A percentile compares a stretch with the other conserved stretches of the same genome.
Conservation (phyloP, 139 green algal species). For the Chlorella sp. region DNA sequence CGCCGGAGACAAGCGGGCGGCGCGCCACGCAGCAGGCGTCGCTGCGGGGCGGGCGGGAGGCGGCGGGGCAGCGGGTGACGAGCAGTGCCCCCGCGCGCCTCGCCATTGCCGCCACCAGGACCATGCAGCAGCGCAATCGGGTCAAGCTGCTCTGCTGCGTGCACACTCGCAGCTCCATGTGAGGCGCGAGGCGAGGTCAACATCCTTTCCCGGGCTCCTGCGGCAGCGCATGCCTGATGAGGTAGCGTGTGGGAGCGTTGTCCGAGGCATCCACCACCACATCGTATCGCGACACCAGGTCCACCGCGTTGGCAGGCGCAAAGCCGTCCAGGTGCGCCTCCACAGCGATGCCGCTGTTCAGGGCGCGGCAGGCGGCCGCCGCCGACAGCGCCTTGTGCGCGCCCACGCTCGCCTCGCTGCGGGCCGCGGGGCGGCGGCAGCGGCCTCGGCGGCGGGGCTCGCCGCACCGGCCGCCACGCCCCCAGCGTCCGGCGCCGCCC, state of each 20-base stretch:
- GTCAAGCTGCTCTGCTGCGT: too few species aligned
- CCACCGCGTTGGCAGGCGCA: slow-evolving; percentile 67
- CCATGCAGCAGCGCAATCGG: too few species aligned
- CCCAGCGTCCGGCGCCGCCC: too few species aligned
- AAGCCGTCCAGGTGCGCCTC: slow-evolving; percentile 66
- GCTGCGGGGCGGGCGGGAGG: too few species aligned
- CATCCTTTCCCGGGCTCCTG: too few species aligned
- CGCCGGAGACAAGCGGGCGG: slow-evolving; percentile 86
- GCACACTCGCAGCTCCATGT: too few species aligned
- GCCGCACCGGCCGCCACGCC: too few species aligned
- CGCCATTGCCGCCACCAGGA: too few species aligned
- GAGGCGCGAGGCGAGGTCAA: too few species aligned
- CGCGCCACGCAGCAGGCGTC: slow-evolving; percentile 76
- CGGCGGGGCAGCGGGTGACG: too few species aligned
- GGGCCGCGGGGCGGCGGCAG: background rate
- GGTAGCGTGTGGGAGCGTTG: slow-evolving; percentile 93
- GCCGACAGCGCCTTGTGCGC: slow-evolving; percentile 83
- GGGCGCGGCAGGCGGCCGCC: slow-evolving; percentile 41
- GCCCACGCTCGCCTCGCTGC: slow-evolving; percentile 64
- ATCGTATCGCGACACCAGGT: slow-evolving; percentile 77
- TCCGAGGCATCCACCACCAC: slow-evolving; percentile 93
- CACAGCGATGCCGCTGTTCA: slow-evolving; percentile 76
- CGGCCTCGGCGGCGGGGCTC: background rate
- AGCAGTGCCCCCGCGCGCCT: too few species aligned
- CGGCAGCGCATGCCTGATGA: slow-evolving; percentile 77